phyloP scores from a whole-genome alignment of 495 filamentous ascomycete species.

The Penicillium flavigenum region DNA sequence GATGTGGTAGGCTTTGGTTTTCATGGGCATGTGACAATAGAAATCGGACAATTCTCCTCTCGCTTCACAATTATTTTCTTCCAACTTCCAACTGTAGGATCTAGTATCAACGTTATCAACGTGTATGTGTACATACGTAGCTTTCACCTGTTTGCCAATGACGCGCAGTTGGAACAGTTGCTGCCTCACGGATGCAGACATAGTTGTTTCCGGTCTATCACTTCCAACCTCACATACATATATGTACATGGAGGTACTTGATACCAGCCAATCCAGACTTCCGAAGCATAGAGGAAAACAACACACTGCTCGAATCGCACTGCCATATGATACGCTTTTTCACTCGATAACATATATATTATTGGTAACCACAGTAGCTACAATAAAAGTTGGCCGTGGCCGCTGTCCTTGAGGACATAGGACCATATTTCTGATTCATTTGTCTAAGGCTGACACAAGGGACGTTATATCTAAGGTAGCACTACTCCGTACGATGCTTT shows the following conservation, averaged over 20 bases:
- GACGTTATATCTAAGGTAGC: neutral
- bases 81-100: neutral
- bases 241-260: neutral
- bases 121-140: slow-evolving; percentile 1
- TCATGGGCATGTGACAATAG: slow-evolving; percentile 49
- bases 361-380: neutral
- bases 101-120: slow-evolving; percentile 14
- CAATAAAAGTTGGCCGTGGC: neutral
- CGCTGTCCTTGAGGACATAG: neutral
- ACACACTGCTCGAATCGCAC: slow-evolving; percentile 1
- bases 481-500: neutral
- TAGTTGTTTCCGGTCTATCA: slow-evolving; percentile 5
- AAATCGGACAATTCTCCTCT: slow-evolving; percentile 51
- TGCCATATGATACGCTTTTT: slow-evolving; percentile 3
- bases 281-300: neutral
- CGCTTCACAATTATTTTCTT: slow-evolving; percentile 28
- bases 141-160: neutral
- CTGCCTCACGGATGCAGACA: slow-evolving; percentile 4
- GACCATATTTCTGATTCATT: neutral
- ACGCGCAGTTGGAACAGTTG: slow-evolving; percentile 3
- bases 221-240: neutral
- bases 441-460: neutral
- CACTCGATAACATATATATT: neutral
- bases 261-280: slow-evolving; percentile 9
- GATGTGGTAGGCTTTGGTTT: slow-evolving; percentile 39